phyloP scores from a whole-genome alignment of 2,329 filamentous ascomycete species.

The Endothia cerciana region DNA sequence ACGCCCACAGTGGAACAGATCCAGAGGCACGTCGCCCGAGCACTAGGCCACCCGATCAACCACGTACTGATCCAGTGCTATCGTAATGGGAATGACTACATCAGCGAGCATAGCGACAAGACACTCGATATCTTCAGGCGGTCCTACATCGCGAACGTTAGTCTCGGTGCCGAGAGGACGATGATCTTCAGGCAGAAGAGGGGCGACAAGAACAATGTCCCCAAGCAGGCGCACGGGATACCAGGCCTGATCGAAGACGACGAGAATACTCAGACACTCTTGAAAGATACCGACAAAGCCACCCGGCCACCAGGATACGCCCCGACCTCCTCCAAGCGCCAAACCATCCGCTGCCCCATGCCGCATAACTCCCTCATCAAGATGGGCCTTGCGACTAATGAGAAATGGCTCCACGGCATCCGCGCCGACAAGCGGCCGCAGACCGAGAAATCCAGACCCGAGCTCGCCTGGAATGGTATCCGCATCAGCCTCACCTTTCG shows the following conservation, averaged over 20 bases:
- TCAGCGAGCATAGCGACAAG: conserved; percentile 97
- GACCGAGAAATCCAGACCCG: conserved; percentile 68
- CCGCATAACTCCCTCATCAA: conserved; percentile 89
- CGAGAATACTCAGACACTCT: neutral
- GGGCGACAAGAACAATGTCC: conserved; percentile 43
- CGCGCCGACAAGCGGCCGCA: conserved; percentile 77
- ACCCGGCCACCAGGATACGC: neutral
- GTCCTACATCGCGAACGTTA: conserved; percentile 89
- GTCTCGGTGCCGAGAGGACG: conserved; percentile 85
- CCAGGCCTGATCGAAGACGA: neutral
- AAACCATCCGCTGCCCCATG: conserved; percentile 70
- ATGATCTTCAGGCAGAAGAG: conserved; percentile 91
- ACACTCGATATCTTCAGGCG: conserved; percentile 84
- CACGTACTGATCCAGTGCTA: conserved; percentile 94
- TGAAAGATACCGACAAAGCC: neutral
- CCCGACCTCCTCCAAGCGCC: conserved; percentile 45
- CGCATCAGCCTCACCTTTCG: conserved; percentile 94
- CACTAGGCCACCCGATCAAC: conserved; percentile 80
- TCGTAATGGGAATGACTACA: conserved; percentile 85
- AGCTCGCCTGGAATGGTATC: conserved; percentile 73
- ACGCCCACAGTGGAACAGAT: conserved; percentile 73
- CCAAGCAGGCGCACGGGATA: conserved; percentile 6
- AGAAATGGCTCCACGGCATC: conserved; percentile 90
- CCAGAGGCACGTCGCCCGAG: conserved; percentile 68
- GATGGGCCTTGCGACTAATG: conserved; percentile 81